phyloP scores from a whole-genome alignment of 352 stramenopile genomes.

The Globisporangium acanthophoron region DNA sequence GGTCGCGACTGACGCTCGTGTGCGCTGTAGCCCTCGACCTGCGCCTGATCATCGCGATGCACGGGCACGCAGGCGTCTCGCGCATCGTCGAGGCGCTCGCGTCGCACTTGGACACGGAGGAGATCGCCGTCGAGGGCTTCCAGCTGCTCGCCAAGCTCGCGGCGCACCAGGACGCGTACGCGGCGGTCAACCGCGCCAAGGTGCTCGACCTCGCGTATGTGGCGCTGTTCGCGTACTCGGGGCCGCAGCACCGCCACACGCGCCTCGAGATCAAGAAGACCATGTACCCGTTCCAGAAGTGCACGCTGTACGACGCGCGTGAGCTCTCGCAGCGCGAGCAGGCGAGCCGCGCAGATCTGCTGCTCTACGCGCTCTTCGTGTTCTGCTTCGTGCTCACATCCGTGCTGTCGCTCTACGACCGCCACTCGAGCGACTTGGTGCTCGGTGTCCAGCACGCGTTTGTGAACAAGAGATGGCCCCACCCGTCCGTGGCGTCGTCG shows the following conservation, averaged over 20 bases:
- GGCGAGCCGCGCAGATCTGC: conserved; percentile 31
- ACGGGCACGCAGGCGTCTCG: conserved; percentile 47
- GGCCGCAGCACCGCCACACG: conserved; percentile 54
- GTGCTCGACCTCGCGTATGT: conserved; percentile 70
- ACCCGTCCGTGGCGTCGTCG: background rate
- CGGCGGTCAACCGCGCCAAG: conserved; percentile 51
- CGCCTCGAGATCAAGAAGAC: conserved; percentile 57
- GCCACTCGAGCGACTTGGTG: conserved; percentile 30
- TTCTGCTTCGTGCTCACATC: conserved; percentile 41
- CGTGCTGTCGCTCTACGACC: conserved; percentile 34
- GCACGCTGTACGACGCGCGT: conserved; percentile 47
- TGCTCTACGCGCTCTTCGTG: conserved; percentile 40
- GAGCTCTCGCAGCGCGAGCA: conserved; percentile 44
- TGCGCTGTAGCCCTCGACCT: conserved; percentile 32
- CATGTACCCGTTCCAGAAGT: conserved; percentile 65
- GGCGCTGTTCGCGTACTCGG: conserved; percentile 61
- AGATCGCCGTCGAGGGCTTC: conserved; percentile 71
- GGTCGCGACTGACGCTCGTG: background rate
- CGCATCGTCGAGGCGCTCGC: conserved; percentile 62
- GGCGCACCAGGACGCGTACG: conserved; percentile 32
- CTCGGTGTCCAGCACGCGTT: conserved; percentile 20
- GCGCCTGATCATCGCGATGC: conserved; percentile 38
- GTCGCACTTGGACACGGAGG: conserved; percentile 61
- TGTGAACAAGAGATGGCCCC: conserved; percentile 9
- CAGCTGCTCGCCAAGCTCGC: conserved; percentile 56